Conservation (phyloP, 78 protist species). For the Dictyostelium brefeldianum region DNA sequence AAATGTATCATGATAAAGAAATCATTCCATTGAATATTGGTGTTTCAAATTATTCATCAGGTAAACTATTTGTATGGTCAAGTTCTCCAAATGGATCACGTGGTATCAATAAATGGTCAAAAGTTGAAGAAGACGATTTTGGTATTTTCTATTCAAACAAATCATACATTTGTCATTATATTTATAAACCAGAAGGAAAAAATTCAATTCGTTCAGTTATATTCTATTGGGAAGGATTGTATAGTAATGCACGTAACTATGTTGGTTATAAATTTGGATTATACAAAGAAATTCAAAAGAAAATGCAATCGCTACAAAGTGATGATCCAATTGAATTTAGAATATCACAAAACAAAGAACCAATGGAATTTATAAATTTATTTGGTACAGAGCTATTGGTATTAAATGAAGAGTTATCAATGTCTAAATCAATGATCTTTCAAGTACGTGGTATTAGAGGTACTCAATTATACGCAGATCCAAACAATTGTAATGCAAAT, state of each 20-base stretch:
- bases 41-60: conserved; percentile 20
- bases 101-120: conserved; percentile 7
- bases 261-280: conserved; percentile 69
- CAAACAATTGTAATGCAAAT: neutral
- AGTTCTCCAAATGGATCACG: neutral
- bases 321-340: conserved; percentile 73
- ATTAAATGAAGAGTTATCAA: conserved; percentile 39
- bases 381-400: conserved; percentile 54
- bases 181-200: conserved; percentile 60
- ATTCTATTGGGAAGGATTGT: conserved; percentile 70
- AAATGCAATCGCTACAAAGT: conserved; percentile 47
- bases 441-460: conserved; percentile 41
- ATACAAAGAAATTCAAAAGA: conserved; percentile 65
- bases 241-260: conserved; percentile 23
- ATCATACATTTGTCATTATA: conserved; percentile 58
- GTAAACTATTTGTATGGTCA: conserved; percentile 59
- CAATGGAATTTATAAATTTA: conserved; percentile 33
- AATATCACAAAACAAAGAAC: conserved; percentile 64
- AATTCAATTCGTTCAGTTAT: conserved; percentile 45
- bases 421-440: conserved; percentile 55
- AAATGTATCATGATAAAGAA: conserved; percentile 58
- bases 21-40: neutral
- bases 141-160: conserved; percentile 60
- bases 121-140: conserved; percentile 77
- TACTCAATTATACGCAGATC: neutral